phyloP scores from a whole-genome alignment of 192 early-diverging fungal species.

The Funneliformis geosporum region DNA sequence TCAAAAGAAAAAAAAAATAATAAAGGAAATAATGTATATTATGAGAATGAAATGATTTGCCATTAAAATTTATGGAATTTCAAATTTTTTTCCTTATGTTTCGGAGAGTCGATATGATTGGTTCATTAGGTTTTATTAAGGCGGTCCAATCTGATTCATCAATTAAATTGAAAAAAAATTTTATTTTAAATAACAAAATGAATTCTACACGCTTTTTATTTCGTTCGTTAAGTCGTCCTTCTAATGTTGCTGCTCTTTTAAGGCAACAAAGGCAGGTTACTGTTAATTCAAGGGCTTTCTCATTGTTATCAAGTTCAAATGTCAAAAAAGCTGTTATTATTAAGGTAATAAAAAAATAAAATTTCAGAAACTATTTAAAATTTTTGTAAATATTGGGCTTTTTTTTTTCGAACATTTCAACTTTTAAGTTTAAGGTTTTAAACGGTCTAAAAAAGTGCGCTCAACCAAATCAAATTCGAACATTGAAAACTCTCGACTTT shows the following conservation, averaged over 20 bases:
- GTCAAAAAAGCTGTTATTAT: neutral
- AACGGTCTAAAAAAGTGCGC: neutral
- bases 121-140: too few species aligned
- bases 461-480: slow-evolving; percentile 57
- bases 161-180: neutral
- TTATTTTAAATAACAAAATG: neutral
- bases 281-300: neutral
- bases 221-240: neutral
- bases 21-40: too few species aligned
- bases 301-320: neutral
- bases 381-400: too few species aligned
- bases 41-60: too few species aligned
- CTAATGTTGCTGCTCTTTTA: neutral
- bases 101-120: too few species aligned
- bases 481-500: slow-evolving; percentile 93
- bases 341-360: too few species aligned
- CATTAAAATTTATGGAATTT: too few species aligned
- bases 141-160: too few species aligned
- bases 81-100: too few species aligned
- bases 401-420: neutral
- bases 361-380: too few species aligned
- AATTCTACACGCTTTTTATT: neutral
- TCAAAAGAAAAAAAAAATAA: too few species aligned
- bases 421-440: neutral
- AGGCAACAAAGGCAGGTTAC: neutral